Base-by-base conservation (phyloP, 305 asterid species). In the Fraxinus ornus region DNA sequence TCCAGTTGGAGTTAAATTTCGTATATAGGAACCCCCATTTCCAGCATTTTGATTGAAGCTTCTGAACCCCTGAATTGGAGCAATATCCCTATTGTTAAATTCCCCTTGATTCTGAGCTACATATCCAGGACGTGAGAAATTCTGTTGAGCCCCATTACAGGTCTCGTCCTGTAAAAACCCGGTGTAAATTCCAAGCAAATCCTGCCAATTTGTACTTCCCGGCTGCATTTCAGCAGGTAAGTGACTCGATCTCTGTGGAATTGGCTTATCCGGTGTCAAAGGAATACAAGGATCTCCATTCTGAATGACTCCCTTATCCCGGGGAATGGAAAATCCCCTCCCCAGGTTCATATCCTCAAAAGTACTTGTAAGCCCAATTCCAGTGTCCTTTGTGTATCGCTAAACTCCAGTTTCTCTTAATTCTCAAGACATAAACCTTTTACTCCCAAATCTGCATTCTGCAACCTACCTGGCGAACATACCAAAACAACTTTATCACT, bases 251-350 rank as follows among this genome's bases (percentile, higher is more conserved):
- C 85, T 77, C 49, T 70, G 84, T 80, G 84, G 44, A 77, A 80
- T 72, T 5, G 85, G 91, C 88, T 86, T 89, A 49, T 84, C 87
- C 13, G 89, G 89, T 49, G 91, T 85, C 30, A 76, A 78, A 13
- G 95, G 94, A 87, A 83, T 70, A 92, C 94, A 87, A 36, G 70
- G 33, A 78, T 88, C 86, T 78, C 86, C 89, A 84, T 82, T 89
- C 84, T 79, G 87, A 77, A 37, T 3, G 30, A 82, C 87, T 57
- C 85, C 89, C 73, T 90, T 87, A 76, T 81, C 90, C 82, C 49
- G 85, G 86, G 89, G 87, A 81, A 82, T 81, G 21, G 88, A 79
- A 82, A 83, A 86, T 75, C 88, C 90, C 84, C 88, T 91, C 88
- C 94, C 94, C 86, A 82, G 84, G 86, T 88, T 88, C 97, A 93